Percentiles rank a stretch among this genome's conserved stretches.
phyloP scores from a whole-genome alignment of 257 asterid genomes.

The Gynochthodes officinalis region DNA sequence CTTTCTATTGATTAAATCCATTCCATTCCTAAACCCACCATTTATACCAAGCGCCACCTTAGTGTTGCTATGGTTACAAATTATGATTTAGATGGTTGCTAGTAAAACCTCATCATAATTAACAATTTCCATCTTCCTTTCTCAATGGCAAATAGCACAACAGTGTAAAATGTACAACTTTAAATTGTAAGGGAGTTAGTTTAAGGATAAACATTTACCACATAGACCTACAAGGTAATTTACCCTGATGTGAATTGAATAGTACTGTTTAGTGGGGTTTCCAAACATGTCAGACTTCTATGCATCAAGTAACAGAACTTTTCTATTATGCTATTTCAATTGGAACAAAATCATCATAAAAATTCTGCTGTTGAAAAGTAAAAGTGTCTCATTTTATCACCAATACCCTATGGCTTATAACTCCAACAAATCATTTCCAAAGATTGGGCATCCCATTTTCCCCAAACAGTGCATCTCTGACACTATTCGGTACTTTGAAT shows the following conservation, averaged over 20 bases:
- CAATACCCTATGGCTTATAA: neutral
- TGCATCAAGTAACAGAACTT: no score
- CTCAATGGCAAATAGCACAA: neutral
- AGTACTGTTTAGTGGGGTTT: neutral
- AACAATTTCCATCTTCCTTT: neutral
- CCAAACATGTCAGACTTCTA: neutral
- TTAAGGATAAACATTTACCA: no score
- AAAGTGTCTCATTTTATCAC: neutral
- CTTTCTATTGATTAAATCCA: no score
- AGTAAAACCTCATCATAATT: neutral
- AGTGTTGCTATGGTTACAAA: no score
- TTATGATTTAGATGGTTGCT: no score
- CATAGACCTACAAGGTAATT: neutral
- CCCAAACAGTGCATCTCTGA: neutral
- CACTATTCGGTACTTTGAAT: neutral
- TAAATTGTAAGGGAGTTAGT: neutral
- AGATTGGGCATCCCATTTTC: neutral
- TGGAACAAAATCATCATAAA: neutral
- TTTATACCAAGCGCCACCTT: no score
- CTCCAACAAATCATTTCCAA: neutral
- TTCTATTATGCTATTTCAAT: no score
- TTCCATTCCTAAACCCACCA: no score
- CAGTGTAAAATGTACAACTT: neutral
- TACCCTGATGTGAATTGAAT: neutral
- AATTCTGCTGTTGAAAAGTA: neutral